phyloP scores from a whole-genome alignment of 768 basidiomycete genomes.

The Psilocybe tampanensis region DNA sequence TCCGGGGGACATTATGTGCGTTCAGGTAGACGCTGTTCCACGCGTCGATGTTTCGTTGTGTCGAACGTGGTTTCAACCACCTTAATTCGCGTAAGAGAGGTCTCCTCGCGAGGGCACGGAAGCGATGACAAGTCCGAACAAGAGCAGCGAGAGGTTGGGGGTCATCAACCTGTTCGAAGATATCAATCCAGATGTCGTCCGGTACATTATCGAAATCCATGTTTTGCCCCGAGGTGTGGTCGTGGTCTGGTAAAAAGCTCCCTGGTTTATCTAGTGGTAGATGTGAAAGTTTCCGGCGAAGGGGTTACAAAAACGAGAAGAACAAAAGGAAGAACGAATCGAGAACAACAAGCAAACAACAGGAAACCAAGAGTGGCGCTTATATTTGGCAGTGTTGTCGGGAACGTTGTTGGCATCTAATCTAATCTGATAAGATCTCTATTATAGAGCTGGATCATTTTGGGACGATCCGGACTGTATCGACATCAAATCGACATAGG shows the following conservation, averaged over 20 bases:
- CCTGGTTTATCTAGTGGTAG: too few species aligned
- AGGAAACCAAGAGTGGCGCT: not conserved
- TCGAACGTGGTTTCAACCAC: constrained; percentile 23
- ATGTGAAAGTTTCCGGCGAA: not conserved
- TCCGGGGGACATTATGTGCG: constrained; percentile 18
- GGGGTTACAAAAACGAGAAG: not conserved
- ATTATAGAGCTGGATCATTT: too few species aligned
- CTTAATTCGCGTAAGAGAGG: constrained; percentile 26
- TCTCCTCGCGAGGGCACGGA: constrained; percentile 25
- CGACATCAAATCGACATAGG: too few species aligned
- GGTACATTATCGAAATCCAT: constrained; percentile 18
- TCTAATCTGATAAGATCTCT: not conserved
- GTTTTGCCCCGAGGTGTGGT: not conserved
- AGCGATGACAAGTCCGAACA: constrained; percentile 24
- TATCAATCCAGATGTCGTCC: constrained; percentile 33
- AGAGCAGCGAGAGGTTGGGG: constrained; percentile 23
- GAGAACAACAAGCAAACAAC: too few species aligned
- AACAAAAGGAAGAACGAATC: not conserved
- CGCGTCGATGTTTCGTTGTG: constrained; percentile 23
- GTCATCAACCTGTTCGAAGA: constrained; percentile 26
- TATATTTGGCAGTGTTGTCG: not conserved
- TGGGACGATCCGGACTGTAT: too few species aligned
- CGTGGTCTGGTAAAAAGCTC: too few species aligned
- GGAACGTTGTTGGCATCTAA: too few species aligned
- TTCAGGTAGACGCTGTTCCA: constrained; percentile 6